Evolutionary conservation across 106 monocot genomes (phyloP).

Genomic region (Dioscorea zingiberensis): DNA sequence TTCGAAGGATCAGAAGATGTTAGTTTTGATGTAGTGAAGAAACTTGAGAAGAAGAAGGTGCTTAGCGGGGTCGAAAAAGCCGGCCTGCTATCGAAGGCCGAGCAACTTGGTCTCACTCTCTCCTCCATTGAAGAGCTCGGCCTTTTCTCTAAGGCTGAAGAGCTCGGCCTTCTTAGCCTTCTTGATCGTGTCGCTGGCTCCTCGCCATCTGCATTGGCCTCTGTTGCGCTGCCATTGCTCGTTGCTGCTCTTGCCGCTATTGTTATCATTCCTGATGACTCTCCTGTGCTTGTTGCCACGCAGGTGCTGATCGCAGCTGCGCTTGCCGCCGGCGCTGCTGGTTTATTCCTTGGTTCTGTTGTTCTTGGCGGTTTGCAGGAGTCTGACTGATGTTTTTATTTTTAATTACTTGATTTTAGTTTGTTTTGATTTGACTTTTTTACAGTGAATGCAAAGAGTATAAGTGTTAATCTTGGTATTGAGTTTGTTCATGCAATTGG

Average conservation of each 20-base stretch:
- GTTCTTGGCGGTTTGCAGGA: slow-evolving; percentile 83
- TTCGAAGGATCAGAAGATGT: slow-evolving; percentile 68
- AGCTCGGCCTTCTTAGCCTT: slow-evolving; percentile 74
- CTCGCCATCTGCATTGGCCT: slow-evolving; percentile 71
- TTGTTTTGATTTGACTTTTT: too few relatives aligned
- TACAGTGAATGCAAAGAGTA: too few relatives aligned
- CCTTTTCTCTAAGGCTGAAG: slow-evolving; percentile 77
- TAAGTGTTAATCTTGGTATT: too few relatives aligned
- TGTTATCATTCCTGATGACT: slow-evolving; percentile 78
- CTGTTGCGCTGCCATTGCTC: slow-evolving; percentile 66
- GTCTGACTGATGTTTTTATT: slow-evolving; percentile 37
- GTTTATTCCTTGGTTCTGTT: slow-evolving; percentile 54
- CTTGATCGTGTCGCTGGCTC: slow-evolving; percentile 40
- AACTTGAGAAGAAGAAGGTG: slow-evolving; percentile 80
- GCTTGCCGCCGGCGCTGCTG: slow-evolving; percentile 44
- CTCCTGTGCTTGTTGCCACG: slow-evolving; percentile 46
- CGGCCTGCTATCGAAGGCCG: slow-evolving; percentile 72
- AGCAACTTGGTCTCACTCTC: slow-evolving; percentile 65
- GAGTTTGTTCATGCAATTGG: too few relatives aligned
- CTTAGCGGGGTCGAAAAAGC: slow-evolving; percentile 85
- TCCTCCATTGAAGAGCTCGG: slow-evolving; percentile 77
- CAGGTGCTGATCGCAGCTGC: slow-evolving; percentile 47
- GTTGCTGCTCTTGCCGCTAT: slow-evolving; percentile 52
- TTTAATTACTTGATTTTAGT: too few relatives aligned
- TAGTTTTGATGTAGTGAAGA: slow-evolving; percentile 67